Base-by-base conservation (phyloP, 2,329 filamentous ascomycete genomes). In the Botrytis squamosa region DNA sequence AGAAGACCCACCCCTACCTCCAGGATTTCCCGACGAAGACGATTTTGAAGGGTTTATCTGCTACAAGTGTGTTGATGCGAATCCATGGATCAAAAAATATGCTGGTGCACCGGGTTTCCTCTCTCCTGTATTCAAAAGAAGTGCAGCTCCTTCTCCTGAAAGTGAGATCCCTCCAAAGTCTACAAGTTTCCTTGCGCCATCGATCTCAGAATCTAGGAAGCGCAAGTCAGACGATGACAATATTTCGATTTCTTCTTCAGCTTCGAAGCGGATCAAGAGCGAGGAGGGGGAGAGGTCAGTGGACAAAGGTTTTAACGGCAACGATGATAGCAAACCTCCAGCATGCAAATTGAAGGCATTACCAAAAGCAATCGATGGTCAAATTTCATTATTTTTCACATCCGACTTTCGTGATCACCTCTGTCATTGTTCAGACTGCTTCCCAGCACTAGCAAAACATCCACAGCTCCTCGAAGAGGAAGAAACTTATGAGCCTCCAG, bases 1-100 rank as follows among this genome's bases (percentile, higher is more conserved):
- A 8, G 89, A 90, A 8, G 89, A 90, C 6, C 85, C 88, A 0
- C 93, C 93, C 0, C 85, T 93, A 72, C 95, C 95, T 0, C 90
- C 92, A 0, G 94, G 94, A 1, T 99, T 99, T 77, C 96, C 96
- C 0, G 86, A 88, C 0, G 95, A 98, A 79, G 94, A 97, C 42
- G 90, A 92, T 44, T 99, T 99, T 77, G 94, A 97, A 71, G 89
- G 91, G 42, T 92, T 98, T 79, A 88, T 99, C 55, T 99, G 96
- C 85, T 97, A 96, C 85, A 97, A 97, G 81, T 99, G 96, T 78
- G 88, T 97, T 22, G 90, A 95, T 59, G 89, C 94, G 1, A 89
- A 94, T 78, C 93, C 94, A 0, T 99, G 96, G 96, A 91, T 98
- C 82, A 97, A 95, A 84, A 86, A 87, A 76, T 98, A 98, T 81